These are phyloP conservation scores for Fomitiporia mediterranea DNA, from an alignment of 1,284 basidiomycete species.

Conservation along the genomic window DNA sequence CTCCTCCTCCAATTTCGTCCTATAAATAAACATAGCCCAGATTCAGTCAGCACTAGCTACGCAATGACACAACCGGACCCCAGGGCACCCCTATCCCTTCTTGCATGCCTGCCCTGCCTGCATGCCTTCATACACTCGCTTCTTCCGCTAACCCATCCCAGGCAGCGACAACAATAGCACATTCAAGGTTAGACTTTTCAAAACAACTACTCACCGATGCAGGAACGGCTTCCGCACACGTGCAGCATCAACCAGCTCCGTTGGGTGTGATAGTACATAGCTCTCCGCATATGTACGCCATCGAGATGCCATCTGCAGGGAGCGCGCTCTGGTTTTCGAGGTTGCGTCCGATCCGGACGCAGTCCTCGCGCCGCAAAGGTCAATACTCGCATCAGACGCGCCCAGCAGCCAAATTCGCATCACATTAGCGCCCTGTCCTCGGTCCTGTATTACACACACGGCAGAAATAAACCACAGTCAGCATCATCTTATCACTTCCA, in stretches of 20 bases:
- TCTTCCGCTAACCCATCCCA: neutral
- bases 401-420: conserved; percentile 79
- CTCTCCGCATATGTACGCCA: conserved; percentile 89
- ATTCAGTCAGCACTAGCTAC: neutral
- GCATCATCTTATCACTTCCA: neutral
- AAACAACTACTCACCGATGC: conserved; percentile 7
- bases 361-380: conserved; percentile 21
- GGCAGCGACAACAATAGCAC: neutral
- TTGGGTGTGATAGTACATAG: conserved; percentile 70
- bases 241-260: conserved; percentile 57
- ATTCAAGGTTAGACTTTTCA: neutral
- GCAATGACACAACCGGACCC: neutral
- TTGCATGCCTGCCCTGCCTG: neutral
- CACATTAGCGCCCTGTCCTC: conserved; percentile 55
- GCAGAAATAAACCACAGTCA: neutral
- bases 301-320: conserved; percentile 42
- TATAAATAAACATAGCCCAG: conserved; percentile 6
- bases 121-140: neutral
- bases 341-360: neutral
- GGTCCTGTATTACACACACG: too few relatives aligned
- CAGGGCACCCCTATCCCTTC: neutral
- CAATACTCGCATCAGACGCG: conserved; percentile 74
- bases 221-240: conserved; percentile 30
- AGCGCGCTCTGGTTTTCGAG: neutral
- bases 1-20: conserved; percentile 15